Evolutionary conservation across 2,329 filamentous ascomycete genomes (phyloP), one percentile per base, ranked within the genome.

Genomic region (Colletotrichum melonis): DNA sequence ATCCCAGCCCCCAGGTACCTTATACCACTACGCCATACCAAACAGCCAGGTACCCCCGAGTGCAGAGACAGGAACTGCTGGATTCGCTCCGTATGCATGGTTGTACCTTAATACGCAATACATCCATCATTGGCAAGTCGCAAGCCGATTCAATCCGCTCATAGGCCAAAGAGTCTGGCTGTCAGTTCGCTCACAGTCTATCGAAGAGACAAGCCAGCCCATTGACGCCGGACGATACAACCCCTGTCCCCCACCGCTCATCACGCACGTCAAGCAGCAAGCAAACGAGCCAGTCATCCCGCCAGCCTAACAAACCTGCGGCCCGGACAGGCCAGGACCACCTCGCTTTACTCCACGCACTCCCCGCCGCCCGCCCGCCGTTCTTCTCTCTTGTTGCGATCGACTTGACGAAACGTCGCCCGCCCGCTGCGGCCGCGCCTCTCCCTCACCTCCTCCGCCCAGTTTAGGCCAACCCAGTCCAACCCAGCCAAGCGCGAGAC

Each of bases 261-360:
- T 72, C 72, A 74, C 72, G 52, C 72, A 72, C 67, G 68, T 72
- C 68, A 72, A 67, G 22, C 49, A 72, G 35, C 30, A 68, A 72
- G 22, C 63, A 71, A 63, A 52, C 60, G 60, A 72, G 58, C 67
- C 67, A 73, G 70, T 62, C 67, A 62, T 65, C 42, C 65, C 22
- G 38, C 69, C 69, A 64, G 65, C 58, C 54, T 35, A 55, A 46
- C 67, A 59, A 54, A 49, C 60, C 60, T 62, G 60, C 67, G 32
- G 59, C 46, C 70, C 60, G 32, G 70, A 65, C 67, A 70, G 67
- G 54, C 66, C 54, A 69, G 67, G 67, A 64, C 63, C 56, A 67
- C 63, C 49, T 71, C 60, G 59, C 26, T 60, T 70, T 55, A 49
- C 65, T 69, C 71, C 71, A 73, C 71, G 63, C 67, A 57, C 68